These are phyloP conservation scores for Cruciata laevipes DNA, from an alignment of 257 asterid species.

Conservation along the genomic window DNA sequence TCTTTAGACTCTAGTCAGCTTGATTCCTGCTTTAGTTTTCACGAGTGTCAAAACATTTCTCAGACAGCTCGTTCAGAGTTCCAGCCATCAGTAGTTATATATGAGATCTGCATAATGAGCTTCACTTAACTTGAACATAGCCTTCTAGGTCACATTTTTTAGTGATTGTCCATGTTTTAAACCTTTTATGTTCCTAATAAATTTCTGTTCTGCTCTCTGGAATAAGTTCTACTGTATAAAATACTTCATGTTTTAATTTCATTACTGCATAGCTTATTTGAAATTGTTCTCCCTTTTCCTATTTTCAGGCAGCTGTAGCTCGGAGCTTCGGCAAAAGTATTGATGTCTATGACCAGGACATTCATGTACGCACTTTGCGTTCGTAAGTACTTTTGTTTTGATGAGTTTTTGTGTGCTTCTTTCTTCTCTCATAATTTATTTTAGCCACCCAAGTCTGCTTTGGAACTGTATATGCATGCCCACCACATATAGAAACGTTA, in stretches of 20 bases:
- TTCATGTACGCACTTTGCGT: slow-evolving; percentile 74
- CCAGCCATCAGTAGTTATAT: not conserved
- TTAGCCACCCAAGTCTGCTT: not conserved
- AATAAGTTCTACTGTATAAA: not conserved
- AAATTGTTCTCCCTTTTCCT: slow-evolving; percentile 12
- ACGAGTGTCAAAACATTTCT: not conserved
- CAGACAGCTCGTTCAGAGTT: not conserved
- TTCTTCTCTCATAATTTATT: not conserved
- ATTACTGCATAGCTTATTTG: not conserved
- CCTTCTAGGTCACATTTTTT: not conserved
- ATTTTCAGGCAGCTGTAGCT: slow-evolving; percentile 76
- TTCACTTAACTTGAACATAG: not conserved
- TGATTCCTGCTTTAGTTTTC: not conserved
- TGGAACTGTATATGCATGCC: not conserved
- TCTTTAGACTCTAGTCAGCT: not conserved
- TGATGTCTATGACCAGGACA: slow-evolving; percentile 88
- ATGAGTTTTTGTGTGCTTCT: not conserved
- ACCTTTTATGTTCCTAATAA: too few species aligned
- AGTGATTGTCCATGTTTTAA: not conserved
- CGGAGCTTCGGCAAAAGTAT: slow-evolving; percentile 75
- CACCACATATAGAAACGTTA: not conserved
- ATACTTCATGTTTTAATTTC: not conserved
- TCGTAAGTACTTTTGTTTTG: slow-evolving; percentile 45
- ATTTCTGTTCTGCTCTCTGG: not conserved
- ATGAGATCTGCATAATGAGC: not conserved